phyloP scores from a whole-genome alignment of 495 filamentous ascomycete genomes.

The Letharia lupina region DNA sequence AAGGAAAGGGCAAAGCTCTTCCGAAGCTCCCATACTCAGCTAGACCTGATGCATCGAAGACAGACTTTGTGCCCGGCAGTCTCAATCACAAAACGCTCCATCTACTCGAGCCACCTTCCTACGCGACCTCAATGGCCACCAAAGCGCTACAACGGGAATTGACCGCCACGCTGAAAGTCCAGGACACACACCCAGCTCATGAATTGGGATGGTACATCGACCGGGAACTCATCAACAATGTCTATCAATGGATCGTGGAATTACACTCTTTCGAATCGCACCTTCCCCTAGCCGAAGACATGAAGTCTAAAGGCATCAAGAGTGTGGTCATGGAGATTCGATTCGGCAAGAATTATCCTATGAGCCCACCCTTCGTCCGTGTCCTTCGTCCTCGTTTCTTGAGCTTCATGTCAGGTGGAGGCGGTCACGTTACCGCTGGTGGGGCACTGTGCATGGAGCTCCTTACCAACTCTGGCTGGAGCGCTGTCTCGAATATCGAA shows the following conservation, averaged over 20 bases:
- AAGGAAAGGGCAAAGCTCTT: slow-evolving; percentile 18
- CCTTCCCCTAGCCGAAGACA: slow-evolving; percentile 66
- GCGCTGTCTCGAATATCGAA: slow-evolving; percentile 62
- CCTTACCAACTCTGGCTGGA: slow-evolving; percentile 79
- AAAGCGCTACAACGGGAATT: slow-evolving; percentile 57
- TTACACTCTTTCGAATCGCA: slow-evolving; percentile 69
- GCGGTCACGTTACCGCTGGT: slow-evolving; percentile 82
- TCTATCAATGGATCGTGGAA: slow-evolving; percentile 93
- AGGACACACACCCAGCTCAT: slow-evolving; percentile 51
- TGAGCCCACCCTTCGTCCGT: slow-evolving; percentile 76
- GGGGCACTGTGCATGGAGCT: slow-evolving; percentile 91
- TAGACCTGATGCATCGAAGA: slow-evolving; percentile 28
- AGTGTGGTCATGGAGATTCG: slow-evolving; percentile 76
- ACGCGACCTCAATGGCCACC: slow-evolving; percentile 57
- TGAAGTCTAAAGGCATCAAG: slow-evolving; percentile 50
- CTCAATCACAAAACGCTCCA: slow-evolving; percentile 49
- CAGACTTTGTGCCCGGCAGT: slow-evolving; percentile 58
- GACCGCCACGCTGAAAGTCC: slow-evolving; percentile 50
- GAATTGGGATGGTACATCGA: slow-evolving; percentile 85
- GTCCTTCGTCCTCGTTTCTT: slow-evolving; percentile 77
- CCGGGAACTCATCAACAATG: slow-evolving; percentile 48
- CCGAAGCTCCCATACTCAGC: slow-evolving; percentile 2
- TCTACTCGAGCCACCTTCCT: slow-evolving; percentile 54
- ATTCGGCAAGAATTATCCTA: slow-evolving; percentile 65
- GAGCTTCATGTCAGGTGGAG: slow-evolving; percentile 60